Evolutionary conservation across 257 asterid species (phyloP).

Genomic region (Oldenlandia corymbosa): DNA sequence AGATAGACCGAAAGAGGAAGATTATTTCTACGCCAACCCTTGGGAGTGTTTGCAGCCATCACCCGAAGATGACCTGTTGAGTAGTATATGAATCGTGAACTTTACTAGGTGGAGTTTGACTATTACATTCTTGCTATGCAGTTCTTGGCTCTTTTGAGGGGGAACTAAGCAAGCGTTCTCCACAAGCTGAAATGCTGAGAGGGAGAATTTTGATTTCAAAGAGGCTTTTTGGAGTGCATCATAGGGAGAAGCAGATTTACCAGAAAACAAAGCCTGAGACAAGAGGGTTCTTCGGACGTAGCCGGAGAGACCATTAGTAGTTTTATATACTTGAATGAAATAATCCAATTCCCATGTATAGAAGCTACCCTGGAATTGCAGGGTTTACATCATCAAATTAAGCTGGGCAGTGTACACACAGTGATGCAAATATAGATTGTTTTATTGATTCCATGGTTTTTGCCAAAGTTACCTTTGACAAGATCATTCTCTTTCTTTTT

Average conservation of each 20-base stretch:
- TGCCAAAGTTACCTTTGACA: too few species aligned
- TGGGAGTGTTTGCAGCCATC: slow-evolving; percentile 73
- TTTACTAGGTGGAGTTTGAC: slow-evolving; percentile 12
- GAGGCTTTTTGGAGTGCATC: slow-evolving; percentile 28
- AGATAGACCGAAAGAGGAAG: slow-evolving; percentile 96
- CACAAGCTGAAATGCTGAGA: slow-evolving; percentile 13
- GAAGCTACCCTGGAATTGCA: slow-evolving; percentile 51
- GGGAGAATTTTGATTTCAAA: slow-evolving; percentile 28
- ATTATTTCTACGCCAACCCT: slow-evolving; percentile 91
- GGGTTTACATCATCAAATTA: slow-evolving; percentile 36
- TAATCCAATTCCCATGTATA: slow-evolving; percentile 57
- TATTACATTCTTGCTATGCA: slow-evolving; percentile 20
- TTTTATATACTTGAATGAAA: slow-evolving; percentile 26
- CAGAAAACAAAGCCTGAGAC: slow-evolving; percentile 14
- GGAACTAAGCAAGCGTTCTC: slow-evolving; percentile 23
- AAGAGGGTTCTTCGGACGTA: not conserved
- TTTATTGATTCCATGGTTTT: slow-evolving; percentile 23
- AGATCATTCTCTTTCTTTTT: too few species aligned
- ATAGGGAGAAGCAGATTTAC: slow-evolving; percentile 9
- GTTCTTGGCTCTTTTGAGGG: too few species aligned
- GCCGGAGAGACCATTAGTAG: slow-evolving; percentile 11
- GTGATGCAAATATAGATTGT: slow-evolving; percentile 40
- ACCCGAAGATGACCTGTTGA: slow-evolving; percentile 38
- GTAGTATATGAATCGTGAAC: slow-evolving; percentile 30
- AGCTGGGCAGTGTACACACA: slow-evolving; percentile 39